Conservation (phyloP, 2,329 filamentous ascomycete species). For the Metarhizium sp. region DNA sequence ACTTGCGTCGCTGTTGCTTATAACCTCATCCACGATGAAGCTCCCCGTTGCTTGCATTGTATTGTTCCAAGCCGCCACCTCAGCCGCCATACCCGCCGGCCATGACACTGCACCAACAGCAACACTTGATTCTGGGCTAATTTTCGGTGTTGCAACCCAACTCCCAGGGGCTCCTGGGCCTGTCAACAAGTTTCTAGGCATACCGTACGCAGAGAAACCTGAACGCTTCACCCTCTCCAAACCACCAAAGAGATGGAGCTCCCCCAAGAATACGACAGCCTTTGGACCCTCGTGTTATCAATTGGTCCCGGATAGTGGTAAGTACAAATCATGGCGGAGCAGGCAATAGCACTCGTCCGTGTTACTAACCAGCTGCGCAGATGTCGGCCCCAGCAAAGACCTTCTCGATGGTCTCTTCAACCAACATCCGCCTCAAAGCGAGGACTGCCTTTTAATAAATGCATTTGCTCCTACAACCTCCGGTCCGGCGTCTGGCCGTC, state of each 20-base stretch:
- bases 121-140: slow-evolving; percentile 10
- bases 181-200: slow-evolving; percentile 14
- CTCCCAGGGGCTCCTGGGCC: slow-evolving; percentile 9
- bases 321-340: not conserved
- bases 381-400: slow-evolving; percentile 11
- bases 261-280: slow-evolving; percentile 2
- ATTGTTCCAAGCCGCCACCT: not conserved
- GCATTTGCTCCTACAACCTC: slow-evolving; percentile 14
- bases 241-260: slow-evolving; percentile 10
- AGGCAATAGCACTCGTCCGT: not conserved
- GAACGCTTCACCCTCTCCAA: slow-evolving; percentile 10
- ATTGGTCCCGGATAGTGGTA: slow-evolving; percentile 10
- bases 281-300: slow-evolving; percentile 13
- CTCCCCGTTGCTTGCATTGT: not conserved
- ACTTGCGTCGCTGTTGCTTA: not conserved
- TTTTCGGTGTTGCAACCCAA: slow-evolving; percentile 9
- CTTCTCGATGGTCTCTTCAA: slow-evolving; percentile 13
- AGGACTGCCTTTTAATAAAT: slow-evolving; percentile 20
- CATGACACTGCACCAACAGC: slow-evolving; percentile 3
- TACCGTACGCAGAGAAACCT: slow-evolving; percentile 12
- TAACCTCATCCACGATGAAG: not conserved
- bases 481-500: slow-evolving; percentile 4
- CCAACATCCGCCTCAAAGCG: slow-evolving; percentile 12
- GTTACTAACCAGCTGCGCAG: slow-evolving; percentile 3
- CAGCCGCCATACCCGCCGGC: not conserved